A percentile compares a stretch with the other conserved stretches of the same genome.
These are phyloP conservation scores for Vitrella brassicaformis DNA, from an alignment of 73 alveolate genomes.

Conservation along the genomic window DNA sequence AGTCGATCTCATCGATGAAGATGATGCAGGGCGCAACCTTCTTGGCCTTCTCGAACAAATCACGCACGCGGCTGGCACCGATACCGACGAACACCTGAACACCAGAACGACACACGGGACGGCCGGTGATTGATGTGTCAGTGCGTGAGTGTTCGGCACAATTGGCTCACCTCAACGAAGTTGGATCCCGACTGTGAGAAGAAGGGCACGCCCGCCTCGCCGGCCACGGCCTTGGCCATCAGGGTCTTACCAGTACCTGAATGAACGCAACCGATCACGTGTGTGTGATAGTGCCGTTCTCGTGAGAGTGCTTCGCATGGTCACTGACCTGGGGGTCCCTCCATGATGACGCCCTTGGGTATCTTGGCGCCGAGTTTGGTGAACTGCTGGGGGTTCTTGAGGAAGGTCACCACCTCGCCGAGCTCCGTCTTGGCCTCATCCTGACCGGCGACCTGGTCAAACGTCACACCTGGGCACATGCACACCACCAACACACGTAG, in stretches of 20 bases:
- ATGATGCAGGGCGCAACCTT: conserved; percentile 84
- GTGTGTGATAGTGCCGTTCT: conserved; percentile 1
- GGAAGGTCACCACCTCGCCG: conserved; percentile 81
- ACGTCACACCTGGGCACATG: conserved; percentile 15
- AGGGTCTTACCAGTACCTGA: conserved; percentile 95
- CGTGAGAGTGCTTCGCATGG: too few species aligned
- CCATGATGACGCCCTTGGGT: conserved; percentile 86
- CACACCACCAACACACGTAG: neutral
- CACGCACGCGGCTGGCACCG: conserved; percentile 87
- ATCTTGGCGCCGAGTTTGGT: conserved; percentile 81
- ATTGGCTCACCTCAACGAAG: conserved; percentile 94
- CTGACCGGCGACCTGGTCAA: conserved; percentile 82
- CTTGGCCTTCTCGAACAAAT: conserved; percentile 59
- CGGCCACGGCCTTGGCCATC: conserved; percentile 89
- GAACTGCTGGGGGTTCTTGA: conserved; percentile 70
- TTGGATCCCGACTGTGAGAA: conserved; percentile 94
- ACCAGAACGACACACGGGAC: too few species aligned
- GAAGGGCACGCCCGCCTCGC: conserved; percentile 62
- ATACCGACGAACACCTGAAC: conserved; percentile 88
- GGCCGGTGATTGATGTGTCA: too few species aligned
- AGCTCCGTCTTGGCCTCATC: conserved; percentile 87
- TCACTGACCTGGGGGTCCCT: conserved; percentile 77
- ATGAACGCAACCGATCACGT: conserved; percentile 52
- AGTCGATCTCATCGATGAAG: conserved; percentile 89
- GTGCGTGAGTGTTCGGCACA: too few species aligned